phyloP scores from a whole-genome alignment of 257 asterid species.

The Nicotiana obtusifolia region DNA sequence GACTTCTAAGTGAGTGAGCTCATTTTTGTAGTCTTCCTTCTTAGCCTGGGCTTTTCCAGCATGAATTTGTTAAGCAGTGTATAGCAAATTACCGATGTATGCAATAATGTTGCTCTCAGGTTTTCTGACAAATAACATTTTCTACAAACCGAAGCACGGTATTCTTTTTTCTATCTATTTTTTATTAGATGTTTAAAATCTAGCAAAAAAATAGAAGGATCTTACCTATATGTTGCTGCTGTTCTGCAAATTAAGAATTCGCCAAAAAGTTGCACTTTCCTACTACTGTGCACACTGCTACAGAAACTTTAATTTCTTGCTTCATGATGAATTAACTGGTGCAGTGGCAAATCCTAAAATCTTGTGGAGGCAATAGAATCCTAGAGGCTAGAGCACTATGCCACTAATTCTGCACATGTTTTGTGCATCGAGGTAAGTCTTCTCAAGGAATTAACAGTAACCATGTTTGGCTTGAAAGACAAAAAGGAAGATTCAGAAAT shows the following conservation, averaged over 20 bases:
- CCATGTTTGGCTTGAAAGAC: background rate
- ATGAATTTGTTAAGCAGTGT: background rate
- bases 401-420: background rate
- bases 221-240: background rate
- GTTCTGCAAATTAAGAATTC: background rate
- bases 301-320: background rate
- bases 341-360: background rate
- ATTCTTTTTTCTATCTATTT: background rate
- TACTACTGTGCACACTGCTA: background rate
- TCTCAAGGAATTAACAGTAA: background rate
- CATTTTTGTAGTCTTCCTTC: constrained; percentile 7
- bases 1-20: background rate
- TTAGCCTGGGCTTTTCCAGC: background rate
- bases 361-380: too few species aligned
- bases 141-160: background rate
- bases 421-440: background rate
- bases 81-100: background rate
- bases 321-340: background rate
- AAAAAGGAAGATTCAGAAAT: background rate
- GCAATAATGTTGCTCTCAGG: background rate
- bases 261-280: background rate
- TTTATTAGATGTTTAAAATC: background rate
- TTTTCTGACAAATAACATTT: background rate
- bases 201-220: background rate
- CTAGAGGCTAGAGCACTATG: too few species aligned